Conservation (phyloP, 1,139 yeast genomes). For the Yamadazyma atmosphaerica region DNA sequence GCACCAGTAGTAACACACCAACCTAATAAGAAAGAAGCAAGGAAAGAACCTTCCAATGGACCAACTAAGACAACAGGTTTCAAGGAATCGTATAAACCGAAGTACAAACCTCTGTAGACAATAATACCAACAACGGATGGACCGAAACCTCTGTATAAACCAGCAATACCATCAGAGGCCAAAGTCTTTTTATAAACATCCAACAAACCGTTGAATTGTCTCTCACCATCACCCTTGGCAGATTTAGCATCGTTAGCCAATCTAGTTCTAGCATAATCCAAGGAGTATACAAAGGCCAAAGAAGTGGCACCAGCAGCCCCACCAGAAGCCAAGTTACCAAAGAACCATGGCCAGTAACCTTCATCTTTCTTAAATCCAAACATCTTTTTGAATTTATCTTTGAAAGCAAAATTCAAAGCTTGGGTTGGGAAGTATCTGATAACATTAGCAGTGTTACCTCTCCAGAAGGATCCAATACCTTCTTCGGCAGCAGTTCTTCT, state of each 20-base stretch:
- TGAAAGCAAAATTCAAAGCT: conserved; percentile 55
- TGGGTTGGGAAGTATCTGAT: conserved; percentile 59
- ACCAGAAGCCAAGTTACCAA: conserved; percentile 59
- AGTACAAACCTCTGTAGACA: conserved; percentile 59
- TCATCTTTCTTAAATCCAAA: conserved; percentile 56
- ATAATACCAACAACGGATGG: conserved; percentile 54
- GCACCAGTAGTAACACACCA: conserved; percentile 58
- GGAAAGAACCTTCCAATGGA: conserved; percentile 56
- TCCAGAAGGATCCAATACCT: conserved; percentile 54
- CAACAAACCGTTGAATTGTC: conserved; percentile 55
- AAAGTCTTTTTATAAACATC: conserved; percentile 56
- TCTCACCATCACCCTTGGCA: conserved; percentile 46
- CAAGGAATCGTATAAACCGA: conserved; percentile 55
- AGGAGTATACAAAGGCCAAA: conserved; percentile 54
- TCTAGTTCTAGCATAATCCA: conserved; percentile 57
- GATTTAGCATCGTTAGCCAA: conserved; percentile 58
- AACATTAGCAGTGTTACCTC: conserved; percentile 59
- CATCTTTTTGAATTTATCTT: conserved; percentile 52
- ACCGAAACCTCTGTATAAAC: conserved; percentile 60
- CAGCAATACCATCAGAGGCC: conserved; percentile 56
- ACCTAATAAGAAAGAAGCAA: conserved; percentile 56
- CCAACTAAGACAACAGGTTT: conserved; percentile 56
- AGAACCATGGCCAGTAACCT: conserved; percentile 52
- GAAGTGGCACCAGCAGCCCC: conserved; percentile 59
- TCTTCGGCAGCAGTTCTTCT: conserved; percentile 54